phyloP scores from a whole-genome alignment of 176 grass and related monocot genomes.

The Oryza glumipatula region DNA sequence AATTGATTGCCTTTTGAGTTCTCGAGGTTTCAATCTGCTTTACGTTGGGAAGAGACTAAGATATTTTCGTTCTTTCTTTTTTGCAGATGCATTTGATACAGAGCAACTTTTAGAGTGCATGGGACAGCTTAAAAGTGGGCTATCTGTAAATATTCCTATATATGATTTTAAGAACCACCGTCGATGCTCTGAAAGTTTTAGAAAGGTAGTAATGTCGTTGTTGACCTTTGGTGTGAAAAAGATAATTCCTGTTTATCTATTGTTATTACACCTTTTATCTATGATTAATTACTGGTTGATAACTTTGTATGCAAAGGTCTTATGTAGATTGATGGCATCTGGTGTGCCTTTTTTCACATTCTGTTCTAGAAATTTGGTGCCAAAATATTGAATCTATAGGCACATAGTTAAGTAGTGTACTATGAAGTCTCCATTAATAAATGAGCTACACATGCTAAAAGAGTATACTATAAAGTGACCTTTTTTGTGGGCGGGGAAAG shows the following conservation, averaged over 20 bases:
- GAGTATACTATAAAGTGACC: neutral
- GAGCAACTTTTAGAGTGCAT: slow-evolving; percentile 79
- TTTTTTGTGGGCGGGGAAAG: neutral
- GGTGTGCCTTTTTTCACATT: neutral
- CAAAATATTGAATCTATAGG: slow-evolving; percentile 18
- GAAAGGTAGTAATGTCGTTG: slow-evolving; percentile 45
- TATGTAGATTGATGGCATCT: neutral
- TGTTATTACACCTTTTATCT: no score
- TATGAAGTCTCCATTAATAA: neutral
- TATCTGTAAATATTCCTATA: slow-evolving; percentile 74
- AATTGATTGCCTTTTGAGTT: neutral
- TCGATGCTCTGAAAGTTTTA: slow-evolving; percentile 67
- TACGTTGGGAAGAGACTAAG: slow-evolving; percentile 3
- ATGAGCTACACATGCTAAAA: slow-evolving; percentile 11
- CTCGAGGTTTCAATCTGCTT: neutral
- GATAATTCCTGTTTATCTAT: neutral
- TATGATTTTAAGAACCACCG: slow-evolving; percentile 93
- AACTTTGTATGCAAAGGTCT: slow-evolving; percentile 3
- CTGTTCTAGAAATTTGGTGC: neutral
- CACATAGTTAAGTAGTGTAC: neutral
- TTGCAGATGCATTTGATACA: slow-evolving; percentile 90
- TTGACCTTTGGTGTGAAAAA: slow-evolving; percentile 25
- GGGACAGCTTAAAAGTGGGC: slow-evolving; percentile 71
- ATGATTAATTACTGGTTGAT: slow-evolving; percentile 10
- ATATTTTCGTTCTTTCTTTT: slow-evolving; percentile 15